Evolutionary conservation across 1,139 yeast species (phyloP).

Genomic region (Lodderomyces beijingensis): DNA sequence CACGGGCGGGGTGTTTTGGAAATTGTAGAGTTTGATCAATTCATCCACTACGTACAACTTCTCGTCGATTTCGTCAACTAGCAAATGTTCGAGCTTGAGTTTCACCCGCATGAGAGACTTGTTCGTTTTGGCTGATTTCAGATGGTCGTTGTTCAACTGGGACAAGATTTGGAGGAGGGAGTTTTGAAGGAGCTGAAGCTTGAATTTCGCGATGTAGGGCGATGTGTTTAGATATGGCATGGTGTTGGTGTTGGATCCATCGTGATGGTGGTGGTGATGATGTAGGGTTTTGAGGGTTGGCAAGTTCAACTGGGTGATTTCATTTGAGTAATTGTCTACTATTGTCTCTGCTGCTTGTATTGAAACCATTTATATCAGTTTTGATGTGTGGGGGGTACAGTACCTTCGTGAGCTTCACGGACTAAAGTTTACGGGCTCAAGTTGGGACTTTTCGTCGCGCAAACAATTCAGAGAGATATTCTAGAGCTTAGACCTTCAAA

Average conservation of each 20-base stretch:
- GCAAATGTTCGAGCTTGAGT: constrained; percentile 12
- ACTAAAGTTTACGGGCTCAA: no score
- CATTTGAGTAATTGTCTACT: constrained; percentile 15
- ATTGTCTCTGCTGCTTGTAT: constrained; percentile 11
- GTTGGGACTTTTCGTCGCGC: no score
- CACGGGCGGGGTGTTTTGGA: constrained; percentile 7
- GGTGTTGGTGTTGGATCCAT: not conserved
- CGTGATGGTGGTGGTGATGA: constrained; percentile 2
- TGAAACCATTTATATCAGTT: constrained; percentile 10
- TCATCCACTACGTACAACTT: constrained; percentile 18
- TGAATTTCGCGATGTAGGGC: constrained; percentile 22
- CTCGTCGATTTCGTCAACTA: constrained; percentile 21
- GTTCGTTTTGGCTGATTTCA: constrained; percentile 12
- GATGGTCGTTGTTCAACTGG: constrained; percentile 7
- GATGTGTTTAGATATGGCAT: constrained; percentile 10
- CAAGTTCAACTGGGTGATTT: constrained; percentile 14
- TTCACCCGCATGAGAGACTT: constrained; percentile 12
- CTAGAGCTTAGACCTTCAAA: no score
- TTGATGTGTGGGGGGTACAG: no score
- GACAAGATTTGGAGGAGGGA: constrained; percentile 2
- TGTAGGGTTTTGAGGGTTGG: constrained; percentile 10
- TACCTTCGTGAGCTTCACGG: no score
- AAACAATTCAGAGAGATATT: no score
- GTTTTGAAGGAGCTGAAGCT: constrained; percentile 16
- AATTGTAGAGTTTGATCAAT: constrained; percentile 14